These are phyloP conservation scores for Megacollybia platyphylla DNA, from an alignment of 1,284 basidiomycete genomes.

Conservation along the genomic window DNA sequence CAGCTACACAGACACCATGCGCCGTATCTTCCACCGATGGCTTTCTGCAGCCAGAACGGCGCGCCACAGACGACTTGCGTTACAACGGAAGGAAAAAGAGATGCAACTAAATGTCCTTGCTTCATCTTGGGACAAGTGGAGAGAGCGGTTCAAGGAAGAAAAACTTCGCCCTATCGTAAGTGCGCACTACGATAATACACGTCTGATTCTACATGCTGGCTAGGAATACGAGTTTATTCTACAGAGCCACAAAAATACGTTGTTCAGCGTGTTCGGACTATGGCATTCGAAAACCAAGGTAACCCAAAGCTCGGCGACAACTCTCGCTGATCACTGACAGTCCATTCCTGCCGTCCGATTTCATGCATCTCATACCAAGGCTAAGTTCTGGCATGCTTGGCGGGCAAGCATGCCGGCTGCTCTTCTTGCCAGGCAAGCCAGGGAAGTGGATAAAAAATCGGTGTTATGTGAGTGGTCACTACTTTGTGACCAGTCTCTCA, in stretches of 20 bases:
- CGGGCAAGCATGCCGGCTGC: slow-evolving; percentile 55
- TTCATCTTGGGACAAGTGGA: slow-evolving; percentile 64
- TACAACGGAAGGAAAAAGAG: slow-evolving; percentile 52
- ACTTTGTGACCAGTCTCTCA: slow-evolving; percentile 6
- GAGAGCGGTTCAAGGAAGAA: slow-evolving; percentile 52
- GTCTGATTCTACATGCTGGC: slow-evolving; percentile 3
- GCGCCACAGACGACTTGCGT: slow-evolving; percentile 39
- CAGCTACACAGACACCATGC: slow-evolving; percentile 39
- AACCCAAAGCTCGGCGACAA: slow-evolving; percentile 1
- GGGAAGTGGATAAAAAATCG: slow-evolving; percentile 40
- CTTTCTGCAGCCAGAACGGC: slow-evolving; percentile 40
- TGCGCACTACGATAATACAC: slow-evolving; percentile 4
- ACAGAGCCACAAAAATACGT: slow-evolving; percentile 42
- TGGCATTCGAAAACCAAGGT: slow-evolving; percentile 70
- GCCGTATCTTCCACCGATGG: slow-evolving; percentile 62
- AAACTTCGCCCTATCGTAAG: slow-evolving; percentile 52
- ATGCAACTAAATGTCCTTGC: slow-evolving; percentile 36
- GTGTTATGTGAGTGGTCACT: slow-evolving; percentile 40
- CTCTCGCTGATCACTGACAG: slow-evolving; percentile 21
- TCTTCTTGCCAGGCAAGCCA: slow-evolving; percentile 48
- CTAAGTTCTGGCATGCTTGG: slow-evolving; percentile 54
- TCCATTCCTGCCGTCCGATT: slow-evolving; percentile 67
- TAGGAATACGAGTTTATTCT: slow-evolving; percentile 51
- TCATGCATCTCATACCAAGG: slow-evolving; percentile 45
- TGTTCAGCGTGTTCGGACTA: slow-evolving; percentile 53